Conservation (phyloP, 352 stramenopile species). For the Pythium monospermum region DNA sequence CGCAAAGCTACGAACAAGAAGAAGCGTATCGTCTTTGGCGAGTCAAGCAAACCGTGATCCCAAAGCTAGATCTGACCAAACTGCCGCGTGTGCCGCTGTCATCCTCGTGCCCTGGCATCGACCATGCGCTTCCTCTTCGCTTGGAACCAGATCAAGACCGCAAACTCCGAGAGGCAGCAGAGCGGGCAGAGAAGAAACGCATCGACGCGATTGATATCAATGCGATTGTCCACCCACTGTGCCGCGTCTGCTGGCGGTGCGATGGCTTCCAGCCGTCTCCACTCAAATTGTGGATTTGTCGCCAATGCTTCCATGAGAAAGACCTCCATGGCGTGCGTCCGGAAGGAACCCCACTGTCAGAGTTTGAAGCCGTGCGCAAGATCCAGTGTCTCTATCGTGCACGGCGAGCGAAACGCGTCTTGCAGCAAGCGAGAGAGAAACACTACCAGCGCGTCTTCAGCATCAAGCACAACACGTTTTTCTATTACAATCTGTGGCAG, state of each 20-base stretch:
- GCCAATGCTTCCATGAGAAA: slow-evolving; percentile 66
- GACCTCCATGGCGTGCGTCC: slow-evolving; percentile 50
- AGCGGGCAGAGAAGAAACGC: slow-evolving; percentile 31
- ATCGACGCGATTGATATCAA: slow-evolving; percentile 68
- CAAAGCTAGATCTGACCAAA: slow-evolving; percentile 38
- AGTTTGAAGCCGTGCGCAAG: slow-evolving; percentile 76
- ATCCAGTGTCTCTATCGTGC: slow-evolving; percentile 66
- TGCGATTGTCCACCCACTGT: slow-evolving; percentile 60
- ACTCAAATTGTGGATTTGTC: slow-evolving; percentile 62
- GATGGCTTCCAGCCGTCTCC: slow-evolving; percentile 67
- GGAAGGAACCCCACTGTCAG: slow-evolving; percentile 33
- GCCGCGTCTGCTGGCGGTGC: slow-evolving; percentile 72
- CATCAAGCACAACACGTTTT: slow-evolving; percentile 68
- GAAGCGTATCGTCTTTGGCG: slow-evolving; percentile 49
- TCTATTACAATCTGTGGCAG: slow-evolving; percentile 74
- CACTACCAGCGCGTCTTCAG: slow-evolving; percentile 73
- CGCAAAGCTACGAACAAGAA: slow-evolving; percentile 50
- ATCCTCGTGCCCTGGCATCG: slow-evolving; percentile 30
- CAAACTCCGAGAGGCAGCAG: slow-evolving; percentile 23
- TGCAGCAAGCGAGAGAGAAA: slow-evolving; percentile 52
- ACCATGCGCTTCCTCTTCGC: slow-evolving; percentile 27
- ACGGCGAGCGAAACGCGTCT: slow-evolving; percentile 33
- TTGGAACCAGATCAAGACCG: slow-evolving; percentile 55
- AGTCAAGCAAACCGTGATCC: slow-evolving; percentile 36
- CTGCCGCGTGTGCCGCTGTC: slow-evolving; percentile 34